Evolutionary conservation across 2,329 filamentous ascomycete species (phyloP), one percentile per base, ranked within the genome.

Genomic region (Diatrype stigma): DNA sequence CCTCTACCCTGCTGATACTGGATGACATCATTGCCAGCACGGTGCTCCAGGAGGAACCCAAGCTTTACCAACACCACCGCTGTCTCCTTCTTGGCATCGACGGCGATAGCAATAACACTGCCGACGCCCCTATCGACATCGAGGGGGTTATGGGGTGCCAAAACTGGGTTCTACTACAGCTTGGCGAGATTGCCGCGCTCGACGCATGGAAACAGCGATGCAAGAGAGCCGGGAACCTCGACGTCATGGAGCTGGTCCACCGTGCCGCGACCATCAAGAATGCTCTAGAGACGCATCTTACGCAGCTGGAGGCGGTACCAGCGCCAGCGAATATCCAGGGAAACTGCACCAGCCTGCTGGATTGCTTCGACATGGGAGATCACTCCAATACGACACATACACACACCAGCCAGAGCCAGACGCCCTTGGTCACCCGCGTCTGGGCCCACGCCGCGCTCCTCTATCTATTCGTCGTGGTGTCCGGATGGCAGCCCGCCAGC

Each of bases 401-500:
- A 46, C 22, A 38, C n/a, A 46, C 47, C 14, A 22, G 28, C 42
- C 52, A 60, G 26, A 48, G 21, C 23, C 52, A 60, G 26, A 48
- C 17, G 21, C 6, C 47, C 2, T 12, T 61, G n/a, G 58, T 60
- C 11, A 65, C 67, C 8, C 65, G 66, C 14, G 71, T 78, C 40
- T 80, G 77, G 78, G 72, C 74, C 1, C 70, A 77, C 42, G 76
- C 75, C 1, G 67, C 73, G 0, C 64, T 77, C 2, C 69, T 72
- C 7, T 80, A 80, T 51, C 69, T 80, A 12, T 64, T 69, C 12
- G 72, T 78, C 3, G 74, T 80, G 19, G 67, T 78, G 3, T 72
- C 70, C 1, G 78, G 77, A 3, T 80, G 76, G 77, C 75, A 78
- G 53, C 76, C 76, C 0, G 68, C 69, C 0, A 71, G 66, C 45